phyloP scores from a whole-genome alignment of 2,329 filamentous ascomycete genomes.

The Fusarium incarnatum region DNA sequence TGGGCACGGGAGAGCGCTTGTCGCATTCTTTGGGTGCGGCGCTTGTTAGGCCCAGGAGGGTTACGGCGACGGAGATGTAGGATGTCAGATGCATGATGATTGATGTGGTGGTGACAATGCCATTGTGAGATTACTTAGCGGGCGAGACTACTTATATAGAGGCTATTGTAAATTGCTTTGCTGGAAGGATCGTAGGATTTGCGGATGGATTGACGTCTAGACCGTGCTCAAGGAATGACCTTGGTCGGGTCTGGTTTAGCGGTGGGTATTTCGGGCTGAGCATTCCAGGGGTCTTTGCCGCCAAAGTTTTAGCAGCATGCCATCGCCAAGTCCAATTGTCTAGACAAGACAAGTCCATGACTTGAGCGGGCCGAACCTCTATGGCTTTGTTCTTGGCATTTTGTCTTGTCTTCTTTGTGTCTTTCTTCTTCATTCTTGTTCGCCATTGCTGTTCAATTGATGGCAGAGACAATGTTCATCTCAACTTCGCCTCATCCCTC shows the following conservation, averaged over 20 bases:
- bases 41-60: slow-evolving; percentile 22
- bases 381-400: background rate
- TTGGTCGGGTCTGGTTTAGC: slow-evolving; percentile 11
- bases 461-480: background rate
- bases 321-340: background rate
- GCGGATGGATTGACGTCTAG: slow-evolving; percentile 11
- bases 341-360: background rate
- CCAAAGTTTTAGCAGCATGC: slow-evolving; percentile 11
- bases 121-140: background rate
- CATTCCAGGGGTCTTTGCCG: slow-evolving; percentile 24
- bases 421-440: background rate
- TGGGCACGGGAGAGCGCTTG: slow-evolving; percentile 37
- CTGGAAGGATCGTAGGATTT: slow-evolving; percentile 11
- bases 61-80: slow-evolving; percentile 27
- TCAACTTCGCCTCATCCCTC: background rate
- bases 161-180: background rate
- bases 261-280: slow-evolving; percentile 1
- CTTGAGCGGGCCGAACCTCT: background rate
- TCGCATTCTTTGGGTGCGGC: slow-evolving; percentile 16
- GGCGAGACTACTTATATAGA: background rate
- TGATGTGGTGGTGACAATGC: background rate
- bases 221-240: slow-evolving; percentile 29
- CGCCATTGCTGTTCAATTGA: no score
- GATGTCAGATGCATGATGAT: slow-evolving; percentile 35
- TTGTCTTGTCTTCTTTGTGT: background rate